Evolutionary conservation across 208 protist species (phyloP).

Genomic region (Acanthamoeba rhysodes): DNA sequence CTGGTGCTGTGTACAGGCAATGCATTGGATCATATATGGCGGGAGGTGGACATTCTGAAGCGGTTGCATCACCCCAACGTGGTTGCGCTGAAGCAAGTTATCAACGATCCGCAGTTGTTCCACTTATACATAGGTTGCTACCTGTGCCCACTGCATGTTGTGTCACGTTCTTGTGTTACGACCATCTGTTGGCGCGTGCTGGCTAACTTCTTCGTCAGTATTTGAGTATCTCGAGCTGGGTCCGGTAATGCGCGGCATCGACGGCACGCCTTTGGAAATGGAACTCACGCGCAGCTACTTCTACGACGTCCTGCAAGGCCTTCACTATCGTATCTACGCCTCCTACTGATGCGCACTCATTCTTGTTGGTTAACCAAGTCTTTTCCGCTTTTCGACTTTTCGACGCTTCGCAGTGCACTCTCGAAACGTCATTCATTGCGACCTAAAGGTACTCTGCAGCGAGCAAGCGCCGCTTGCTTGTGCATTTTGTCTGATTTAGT

Average conservation of each 20-base stretch:
- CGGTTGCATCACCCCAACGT: conserved; percentile 54
- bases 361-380: not conserved
- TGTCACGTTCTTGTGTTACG: not conserved
- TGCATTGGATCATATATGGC: conserved; percentile 50
- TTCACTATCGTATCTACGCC: conserved; percentile 42
- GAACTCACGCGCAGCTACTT: conserved; percentile 61
- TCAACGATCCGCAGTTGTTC: conserved; percentile 22
- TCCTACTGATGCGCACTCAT: not conserved
- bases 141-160: not conserved
- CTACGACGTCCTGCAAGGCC: conserved; percentile 23
- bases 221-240: conserved; percentile 69
- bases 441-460: conserved; percentile 8
- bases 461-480: not conserved
- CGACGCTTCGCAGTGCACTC: not conserved
- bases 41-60: conserved; percentile 65
- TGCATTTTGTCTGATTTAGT: not conserved
- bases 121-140: not conserved
- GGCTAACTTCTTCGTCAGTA: not conserved
- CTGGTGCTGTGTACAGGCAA: not conserved
- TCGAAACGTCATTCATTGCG: conserved; percentile 4
- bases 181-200: not conserved
- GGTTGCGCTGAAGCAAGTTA: conserved; percentile 28
- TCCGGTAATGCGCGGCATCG: conserved; percentile 16
- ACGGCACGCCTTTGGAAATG: conserved; percentile 23
- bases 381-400: not conserved